Evolutionary conservation across 768 basidiomycete genomes (phyloP).

Genomic region (Naganishia antarctica): DNA sequence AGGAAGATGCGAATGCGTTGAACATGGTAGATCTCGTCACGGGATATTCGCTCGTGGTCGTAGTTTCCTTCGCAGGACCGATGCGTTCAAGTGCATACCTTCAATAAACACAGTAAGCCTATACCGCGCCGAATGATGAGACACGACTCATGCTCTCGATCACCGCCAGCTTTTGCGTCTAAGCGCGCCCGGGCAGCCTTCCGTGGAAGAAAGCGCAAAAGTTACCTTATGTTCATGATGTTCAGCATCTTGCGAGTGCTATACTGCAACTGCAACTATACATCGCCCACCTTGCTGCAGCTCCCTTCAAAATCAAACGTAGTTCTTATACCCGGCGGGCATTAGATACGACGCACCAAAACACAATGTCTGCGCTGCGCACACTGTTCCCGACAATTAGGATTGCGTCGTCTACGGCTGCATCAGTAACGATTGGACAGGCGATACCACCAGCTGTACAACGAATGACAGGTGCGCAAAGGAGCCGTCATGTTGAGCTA

Average conservation of each 20-base stretch:
- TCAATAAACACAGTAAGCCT: too few relatives aligned
- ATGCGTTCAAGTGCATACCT: too few relatives aligned
- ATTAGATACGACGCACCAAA: neutral
- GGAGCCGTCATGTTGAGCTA: too few relatives aligned
- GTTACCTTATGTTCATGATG: neutral
- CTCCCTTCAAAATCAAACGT: too few relatives aligned
- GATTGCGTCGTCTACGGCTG: neutral
- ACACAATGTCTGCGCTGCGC: neutral
- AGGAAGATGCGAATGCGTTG: constrained; percentile 16
- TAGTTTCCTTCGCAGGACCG: too few relatives aligned
- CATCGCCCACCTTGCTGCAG: too few relatives aligned
- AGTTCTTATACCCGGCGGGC: too few relatives aligned
- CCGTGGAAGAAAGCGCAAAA: constrained; percentile 12
- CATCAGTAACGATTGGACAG: neutral
- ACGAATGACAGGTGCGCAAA: too few relatives aligned
- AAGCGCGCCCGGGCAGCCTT: constrained; percentile 1
- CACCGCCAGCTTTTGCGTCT: constrained; percentile 17
- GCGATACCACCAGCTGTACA: too few relatives aligned
- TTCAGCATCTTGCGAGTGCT: neutral
- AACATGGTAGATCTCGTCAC: neutral
- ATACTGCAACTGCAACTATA: too few relatives aligned
- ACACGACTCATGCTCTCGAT: constrained; percentile 14
- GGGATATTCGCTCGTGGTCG: too few relatives aligned
- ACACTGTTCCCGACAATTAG: neutral
- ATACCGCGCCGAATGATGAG: neutral